Evolutionary conservation across 2,329 filamentous ascomycete genomes (phyloP), one percentile per base, ranked within the genome.

Genomic region (Curvularia sp.): DNA sequence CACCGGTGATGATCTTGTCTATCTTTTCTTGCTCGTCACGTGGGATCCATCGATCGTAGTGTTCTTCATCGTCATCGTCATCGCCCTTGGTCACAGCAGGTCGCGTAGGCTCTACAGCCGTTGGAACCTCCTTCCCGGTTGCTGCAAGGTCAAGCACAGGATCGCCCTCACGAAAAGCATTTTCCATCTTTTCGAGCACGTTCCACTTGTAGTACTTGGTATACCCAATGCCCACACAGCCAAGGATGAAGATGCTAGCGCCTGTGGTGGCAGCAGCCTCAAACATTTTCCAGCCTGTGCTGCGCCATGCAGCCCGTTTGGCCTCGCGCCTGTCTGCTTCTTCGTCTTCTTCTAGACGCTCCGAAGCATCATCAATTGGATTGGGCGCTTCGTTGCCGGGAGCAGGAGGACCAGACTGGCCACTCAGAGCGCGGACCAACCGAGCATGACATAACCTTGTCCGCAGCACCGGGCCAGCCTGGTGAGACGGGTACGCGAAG

Each of bases 161-260:
- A 74, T 99, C 95, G 10, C 95, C 95, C 1, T 93, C 93, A 57
- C 90, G 85, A 77, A 99, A 99, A 24, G 95, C 95, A 68, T 90
- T 89, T 65, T 91, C 87, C 83, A 99, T 98, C 79, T 99, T 99
- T 64, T 88, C 81, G n/a, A 98, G 81, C 28, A 98, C 92, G 55
- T 96, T 80, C 78, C 89, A 85, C 80, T 99, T 99, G 85, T 99
- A 98, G 74, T 83, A 82, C 38, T 73, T 67, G 35, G 75, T 82
- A 68, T 82, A 81, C 41, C 75, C 79, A 68, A 82, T 83, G 28
- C 80, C 80, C 35, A 81, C 75, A 30, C 76, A 66, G 13, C 78
- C 82, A 8, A 84, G 73, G 47, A 84, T 78, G 46, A 79, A 75
- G 53, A 84, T 79, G 33, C 81, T 83, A 8, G 82, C 82, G 55